phyloP scores from a whole-genome alignment of 192 early-diverging fungal species.

The Backusella mclennaniae region DNA sequence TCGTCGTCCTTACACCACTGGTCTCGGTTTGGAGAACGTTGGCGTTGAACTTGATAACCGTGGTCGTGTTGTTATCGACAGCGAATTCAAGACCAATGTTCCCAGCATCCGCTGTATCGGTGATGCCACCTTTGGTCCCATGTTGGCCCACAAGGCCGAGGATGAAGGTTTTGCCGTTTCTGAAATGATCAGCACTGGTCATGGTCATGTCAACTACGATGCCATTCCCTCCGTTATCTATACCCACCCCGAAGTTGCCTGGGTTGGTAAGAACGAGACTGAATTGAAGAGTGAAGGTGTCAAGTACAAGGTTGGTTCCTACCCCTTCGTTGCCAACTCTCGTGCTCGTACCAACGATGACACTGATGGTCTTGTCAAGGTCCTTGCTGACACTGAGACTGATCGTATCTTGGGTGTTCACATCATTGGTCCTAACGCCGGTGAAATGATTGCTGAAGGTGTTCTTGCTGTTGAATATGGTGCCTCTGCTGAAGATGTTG shows the following conservation, averaged over 20 bases:
- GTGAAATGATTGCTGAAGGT: slow-evolving; percentile 99
- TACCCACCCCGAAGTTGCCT: slow-evolving; percentile 98
- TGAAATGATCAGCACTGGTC: slow-evolving; percentile 87
- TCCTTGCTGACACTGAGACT: slow-evolving; percentile 94
- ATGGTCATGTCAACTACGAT: slow-evolving; percentile 99
- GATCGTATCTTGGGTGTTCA: slow-evolving; percentile 96
- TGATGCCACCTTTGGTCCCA: slow-evolving; percentile 94
- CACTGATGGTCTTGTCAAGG: slow-evolving; percentile 91
- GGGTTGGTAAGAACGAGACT: slow-evolving; percentile 97
- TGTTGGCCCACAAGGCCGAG: slow-evolving; percentile 99
- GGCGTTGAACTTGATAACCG: slow-evolving; percentile 85
- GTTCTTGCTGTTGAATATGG: slow-evolving; percentile 98
- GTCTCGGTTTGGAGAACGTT: slow-evolving; percentile 87
- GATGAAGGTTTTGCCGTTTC: slow-evolving; percentile 97
- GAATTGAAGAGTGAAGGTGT: slow-evolving; percentile 84
- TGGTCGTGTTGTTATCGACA: slow-evolving; percentile 86
- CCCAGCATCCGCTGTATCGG: slow-evolving; percentile 92
- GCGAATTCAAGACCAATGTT: slow-evolving; percentile 84
- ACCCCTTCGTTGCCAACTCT: slow-evolving; percentile 96
- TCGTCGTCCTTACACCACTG: slow-evolving; percentile 91
- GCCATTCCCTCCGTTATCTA: slow-evolving; percentile 98
- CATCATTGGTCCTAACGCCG: slow-evolving; percentile 98
- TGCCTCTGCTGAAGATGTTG: slow-evolving; percentile 97
- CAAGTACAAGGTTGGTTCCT: slow-evolving; percentile 88
- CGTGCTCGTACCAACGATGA: slow-evolving; percentile 98